A percentile compares a stretch with the other conserved stretches of the same genome.
phyloP scores from a whole-genome alignment of 2,329 filamentous ascomycete species.

The Ilyonectria robusta region DNA sequence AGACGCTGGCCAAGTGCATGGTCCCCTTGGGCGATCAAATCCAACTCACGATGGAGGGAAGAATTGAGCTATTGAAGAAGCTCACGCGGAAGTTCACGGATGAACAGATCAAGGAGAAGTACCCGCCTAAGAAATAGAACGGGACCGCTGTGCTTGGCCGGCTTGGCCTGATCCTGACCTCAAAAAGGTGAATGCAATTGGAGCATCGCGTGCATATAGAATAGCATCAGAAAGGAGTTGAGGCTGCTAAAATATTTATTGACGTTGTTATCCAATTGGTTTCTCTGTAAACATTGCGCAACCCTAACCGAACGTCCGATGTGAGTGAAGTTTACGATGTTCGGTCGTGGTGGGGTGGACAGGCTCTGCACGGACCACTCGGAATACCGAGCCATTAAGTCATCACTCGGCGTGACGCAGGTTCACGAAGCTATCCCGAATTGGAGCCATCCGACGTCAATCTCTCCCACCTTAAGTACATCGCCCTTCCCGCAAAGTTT shows the following conservation, averaged over 20 bases:
- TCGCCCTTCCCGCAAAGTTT: constrained; percentile 17
- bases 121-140: constrained; percentile 27
- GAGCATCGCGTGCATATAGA: neutral
- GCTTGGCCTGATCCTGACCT: constrained; percentile 9
- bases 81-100: constrained; percentile 44
- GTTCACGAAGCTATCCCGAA: constrained; percentile 48
- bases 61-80: constrained; percentile 40
- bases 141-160: neutral
- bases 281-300: neutral
- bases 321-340: constrained; percentile 7
- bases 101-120: constrained; percentile 44
- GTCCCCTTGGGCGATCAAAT: constrained; percentile 83
- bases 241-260: neutral
- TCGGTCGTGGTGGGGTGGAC: constrained; percentile 22
- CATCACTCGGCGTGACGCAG: constrained; percentile 44
- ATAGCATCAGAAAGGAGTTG: neutral
- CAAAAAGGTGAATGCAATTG: neutral
- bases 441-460: constrained; percentile 44
- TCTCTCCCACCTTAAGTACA: constrained; percentile 25
- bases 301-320: neutral
- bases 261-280: neutral
- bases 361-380: constrained; percentile 41
- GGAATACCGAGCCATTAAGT: constrained; percentile 43
- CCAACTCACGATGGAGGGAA: constrained; percentile 69
- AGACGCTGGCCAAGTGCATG: constrained; percentile 76